Conservation (phyloP, 2,329 filamentous ascomycete genomes). For the Exutisphaerella laricina region DNA sequence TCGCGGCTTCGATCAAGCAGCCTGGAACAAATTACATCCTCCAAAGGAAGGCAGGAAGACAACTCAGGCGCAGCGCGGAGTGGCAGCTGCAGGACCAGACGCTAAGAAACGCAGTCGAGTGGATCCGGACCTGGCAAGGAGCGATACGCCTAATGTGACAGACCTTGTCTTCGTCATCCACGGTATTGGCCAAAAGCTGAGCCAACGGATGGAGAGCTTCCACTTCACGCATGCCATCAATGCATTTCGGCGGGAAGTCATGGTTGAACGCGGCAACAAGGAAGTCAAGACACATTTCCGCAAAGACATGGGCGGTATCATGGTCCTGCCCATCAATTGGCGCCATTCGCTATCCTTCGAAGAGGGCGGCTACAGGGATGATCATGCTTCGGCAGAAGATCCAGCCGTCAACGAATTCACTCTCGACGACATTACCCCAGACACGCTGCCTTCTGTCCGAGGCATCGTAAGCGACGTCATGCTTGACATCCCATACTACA, state of each 20-base stretch:
- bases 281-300: constrained; percentile 70
- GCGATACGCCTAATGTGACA: constrained; percentile 65
- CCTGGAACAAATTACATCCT: constrained; percentile 70
- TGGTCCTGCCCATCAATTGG: constrained; percentile 95
- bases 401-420: constrained; percentile 53
- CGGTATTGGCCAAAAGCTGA: constrained; percentile 94
- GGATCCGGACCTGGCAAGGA: constrained; percentile 58
- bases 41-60: constrained; percentile 38
- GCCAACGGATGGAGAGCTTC: constrained; percentile 89
- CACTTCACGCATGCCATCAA: constrained; percentile 98
- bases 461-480: constrained; percentile 95
- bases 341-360: constrained; percentile 82
- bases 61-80: constrained; percentile 41
- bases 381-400: constrained; percentile 39
- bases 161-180: constrained; percentile 89
- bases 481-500: constrained; percentile 96
- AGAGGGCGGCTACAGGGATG: constrained; percentile 58
- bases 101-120: constrained; percentile 36
- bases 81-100: constrained; percentile 41
- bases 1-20: constrained; percentile 73
- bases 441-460: constrained; percentile 81
- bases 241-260: constrained; percentile 76
- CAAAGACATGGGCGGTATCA: constrained; percentile 76
- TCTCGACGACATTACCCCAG: constrained; percentile 85
- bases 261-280: constrained; percentile 71